A percentile compares a stretch with the other conserved stretches of the same genome.
Conservation (phyloP, 805 yeast species). For the Monosporozyma siamensis region DNA sequence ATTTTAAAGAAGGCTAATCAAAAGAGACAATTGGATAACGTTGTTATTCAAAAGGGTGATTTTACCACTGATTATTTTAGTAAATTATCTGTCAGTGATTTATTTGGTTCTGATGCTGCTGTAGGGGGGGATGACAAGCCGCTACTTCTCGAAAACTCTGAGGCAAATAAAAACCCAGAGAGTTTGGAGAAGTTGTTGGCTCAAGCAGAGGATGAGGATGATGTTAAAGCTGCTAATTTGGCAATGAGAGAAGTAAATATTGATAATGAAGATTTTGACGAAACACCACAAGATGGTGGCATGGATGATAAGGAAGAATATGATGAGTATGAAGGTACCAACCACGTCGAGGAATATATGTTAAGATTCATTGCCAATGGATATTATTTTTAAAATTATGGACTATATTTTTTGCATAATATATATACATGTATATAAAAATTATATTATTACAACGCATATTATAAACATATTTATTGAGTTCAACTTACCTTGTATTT, state of each 20-base stretch:
- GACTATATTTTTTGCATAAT: background rate
- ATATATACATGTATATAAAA: background rate
- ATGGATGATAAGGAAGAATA: conserved; percentile 11
- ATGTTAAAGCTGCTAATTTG: conserved; percentile 76
- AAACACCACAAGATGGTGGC: conserved; percentile 19
- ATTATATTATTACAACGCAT: too few relatives aligned
- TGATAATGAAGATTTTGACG: conserved; percentile 80
- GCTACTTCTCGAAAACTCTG: conserved; percentile 25
- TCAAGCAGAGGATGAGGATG: conserved; percentile 92
- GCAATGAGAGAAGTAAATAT: conserved; percentile 73
- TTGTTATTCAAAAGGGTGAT: conserved; percentile 95
- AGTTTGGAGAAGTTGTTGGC: conserved; percentile 58
- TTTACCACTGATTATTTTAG: conserved; percentile 95
- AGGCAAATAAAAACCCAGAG: conserved; percentile 30
- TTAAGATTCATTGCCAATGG: conserved; percentile 82
- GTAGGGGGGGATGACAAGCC: conserved; percentile 33
- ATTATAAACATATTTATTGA: too few relatives aligned
- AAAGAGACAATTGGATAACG: conserved; percentile 86
- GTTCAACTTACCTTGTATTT: too few relatives aligned
- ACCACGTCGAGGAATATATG: conserved; percentile 96
- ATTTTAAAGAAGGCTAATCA: conserved; percentile 90
- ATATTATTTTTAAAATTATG: conserved; percentile 35
- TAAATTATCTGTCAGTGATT: conserved; percentile 74
- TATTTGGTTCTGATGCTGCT: conserved; percentile 49
- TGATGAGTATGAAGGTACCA: conserved; percentile 45